Evolutionary conservation across 768 basidiomycete genomes (phyloP), one percentile per base, ranked within the genome.

Genomic region (Xanthoconium purpureum): DNA sequence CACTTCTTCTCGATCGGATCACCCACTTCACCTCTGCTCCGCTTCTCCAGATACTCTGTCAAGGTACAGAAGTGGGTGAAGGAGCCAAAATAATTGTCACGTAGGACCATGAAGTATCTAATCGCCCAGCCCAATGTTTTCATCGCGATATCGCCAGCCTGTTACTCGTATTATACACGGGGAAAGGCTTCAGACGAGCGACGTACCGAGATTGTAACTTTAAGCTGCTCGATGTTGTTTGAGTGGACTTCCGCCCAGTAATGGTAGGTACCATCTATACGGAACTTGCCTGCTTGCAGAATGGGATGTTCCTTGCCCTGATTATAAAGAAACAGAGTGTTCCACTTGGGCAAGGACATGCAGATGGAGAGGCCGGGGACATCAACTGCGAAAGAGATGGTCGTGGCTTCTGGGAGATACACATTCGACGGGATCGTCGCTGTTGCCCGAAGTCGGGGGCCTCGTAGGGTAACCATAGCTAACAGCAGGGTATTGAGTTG

Each of bases 21-120:
- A 6, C 94, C 95, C 14, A 86, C 76, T 12, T 83, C 81, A 2
- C 80, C 61, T 49, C 75, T 76, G 43, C 74, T 78, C 40, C 84
- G 80, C 64, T 85, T 88, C 51, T 87, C 82, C 45, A 93, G 75
- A 68, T 93, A 96, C 74, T 98, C 96, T 20, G 80, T 81, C 40
- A 93, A 77, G 1, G 92, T 97, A 3, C 87, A 86, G 64, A 95
- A 98, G 62, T 96, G 90, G 2, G 94, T 97, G 72, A 97, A 98
- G 6, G 84, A 80, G 12, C 96, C 96, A 48, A 98, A 84, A 71
- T 98, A 98, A 71, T 98, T 98, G 65, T 96, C 93, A 45, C 89
- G 85, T 55, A 97, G 66, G 39, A 88, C 84, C 84, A 98, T 89
- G 61, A 96, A 79, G 66, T 93, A 87, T 37, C 94, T 84, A 57